phyloP scores from a whole-genome alignment of 331 rosid species.

The Phaseolus coccineus region DNA sequence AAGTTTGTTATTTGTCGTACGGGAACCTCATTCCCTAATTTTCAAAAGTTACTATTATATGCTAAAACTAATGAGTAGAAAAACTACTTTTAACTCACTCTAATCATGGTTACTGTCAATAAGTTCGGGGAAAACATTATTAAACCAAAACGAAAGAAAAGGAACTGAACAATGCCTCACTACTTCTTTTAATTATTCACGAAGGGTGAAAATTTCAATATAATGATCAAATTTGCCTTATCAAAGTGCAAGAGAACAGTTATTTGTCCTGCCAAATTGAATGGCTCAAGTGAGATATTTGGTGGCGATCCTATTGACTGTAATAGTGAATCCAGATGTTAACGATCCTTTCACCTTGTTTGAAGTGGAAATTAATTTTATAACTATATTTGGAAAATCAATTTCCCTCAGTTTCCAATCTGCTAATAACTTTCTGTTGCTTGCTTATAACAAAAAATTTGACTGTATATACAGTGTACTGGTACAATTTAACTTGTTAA shows the following conservation, averaged over 20 bases:
- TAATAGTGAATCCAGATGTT: background rate
- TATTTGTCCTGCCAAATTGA: background rate
- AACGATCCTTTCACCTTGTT: background rate
- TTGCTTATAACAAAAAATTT: background rate
- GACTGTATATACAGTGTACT: background rate
- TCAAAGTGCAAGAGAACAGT: constrained; percentile 4
- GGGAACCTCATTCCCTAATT: background rate
- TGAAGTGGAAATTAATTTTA: background rate
- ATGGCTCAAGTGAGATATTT: constrained; percentile 5
- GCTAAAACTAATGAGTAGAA: background rate
- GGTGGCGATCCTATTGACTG: background rate
- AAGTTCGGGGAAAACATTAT: constrained; percentile 4
- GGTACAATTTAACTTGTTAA: background rate
- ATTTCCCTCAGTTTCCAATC: background rate
- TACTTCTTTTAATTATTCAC: background rate
- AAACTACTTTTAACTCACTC: constrained; percentile 12
- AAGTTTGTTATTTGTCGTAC: background rate
- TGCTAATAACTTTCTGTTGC: background rate
- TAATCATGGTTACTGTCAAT: constrained; percentile 22
- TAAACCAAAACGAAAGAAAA: background rate
- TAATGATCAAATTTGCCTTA: background rate
- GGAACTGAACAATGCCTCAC: background rate
- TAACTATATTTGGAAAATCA: background rate
- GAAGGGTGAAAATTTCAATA: background rate
- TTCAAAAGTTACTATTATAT: background rate